These are phyloP conservation scores for Durio zibethinus DNA, from an alignment of 345 rosid species.

Conservation along the genomic window DNA sequence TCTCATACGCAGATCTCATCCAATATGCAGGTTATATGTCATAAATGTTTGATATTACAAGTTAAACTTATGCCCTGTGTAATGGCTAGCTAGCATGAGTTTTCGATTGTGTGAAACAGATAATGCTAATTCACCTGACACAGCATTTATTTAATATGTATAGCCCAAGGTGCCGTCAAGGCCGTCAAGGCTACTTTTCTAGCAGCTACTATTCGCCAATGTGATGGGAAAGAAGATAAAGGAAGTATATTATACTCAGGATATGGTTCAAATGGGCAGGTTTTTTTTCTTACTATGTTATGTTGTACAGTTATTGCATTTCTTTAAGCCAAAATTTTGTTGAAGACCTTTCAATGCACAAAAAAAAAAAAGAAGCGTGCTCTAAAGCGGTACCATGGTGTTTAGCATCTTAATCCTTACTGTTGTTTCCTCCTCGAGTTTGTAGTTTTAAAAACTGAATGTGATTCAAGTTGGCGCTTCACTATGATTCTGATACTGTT, in stretches of 20 bases:
- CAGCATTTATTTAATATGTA: slow-evolving; percentile 13
- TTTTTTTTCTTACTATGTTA: slow-evolving; percentile 22
- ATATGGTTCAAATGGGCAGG: slow-evolving; percentile 91
- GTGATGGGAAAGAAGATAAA: slow-evolving; percentile 93
- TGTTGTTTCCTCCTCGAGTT: neutral
- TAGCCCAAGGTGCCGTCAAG: slow-evolving; percentile 80
- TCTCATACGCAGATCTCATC: slow-evolving; percentile 82
- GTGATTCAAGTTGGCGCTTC: neutral
- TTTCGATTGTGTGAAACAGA: neutral
- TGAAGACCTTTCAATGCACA: neutral
- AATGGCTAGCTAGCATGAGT: neutral
- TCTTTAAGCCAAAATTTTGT: neutral
- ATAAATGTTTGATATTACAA: neutral
- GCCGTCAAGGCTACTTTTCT: slow-evolving; percentile 76
- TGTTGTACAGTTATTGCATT: neutral
- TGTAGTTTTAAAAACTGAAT: neutral
- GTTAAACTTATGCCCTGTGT: neutral
- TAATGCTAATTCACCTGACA: neutral
- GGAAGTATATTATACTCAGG: slow-evolving; percentile 67
- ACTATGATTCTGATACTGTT: neutral
- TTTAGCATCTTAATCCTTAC: neutral
- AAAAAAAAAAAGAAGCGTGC: neutral
- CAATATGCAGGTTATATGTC: slow-evolving; percentile 55
- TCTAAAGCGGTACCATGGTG: neutral
- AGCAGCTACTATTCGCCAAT: slow-evolving; percentile 79